These are phyloP conservation scores for Poa pratensis DNA, from an alignment of 176 grass and related monocot genomes.

Conservation along the genomic window DNA sequence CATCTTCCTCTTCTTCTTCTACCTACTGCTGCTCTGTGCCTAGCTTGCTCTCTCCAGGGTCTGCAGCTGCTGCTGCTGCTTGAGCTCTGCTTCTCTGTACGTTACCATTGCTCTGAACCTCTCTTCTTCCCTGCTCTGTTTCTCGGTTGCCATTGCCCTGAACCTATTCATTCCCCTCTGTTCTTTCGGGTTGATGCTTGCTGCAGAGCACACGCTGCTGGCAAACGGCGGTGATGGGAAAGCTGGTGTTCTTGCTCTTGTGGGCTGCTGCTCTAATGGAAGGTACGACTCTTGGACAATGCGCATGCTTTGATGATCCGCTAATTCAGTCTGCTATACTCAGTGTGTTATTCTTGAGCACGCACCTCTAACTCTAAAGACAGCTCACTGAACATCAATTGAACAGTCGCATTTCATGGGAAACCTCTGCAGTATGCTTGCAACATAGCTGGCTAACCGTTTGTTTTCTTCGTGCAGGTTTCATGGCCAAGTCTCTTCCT, in stretches of 20 bases:
- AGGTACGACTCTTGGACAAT: conserved; percentile 15
- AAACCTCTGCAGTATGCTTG: background rate
- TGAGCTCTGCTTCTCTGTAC: background rate
- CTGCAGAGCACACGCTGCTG: background rate
- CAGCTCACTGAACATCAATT: background rate
- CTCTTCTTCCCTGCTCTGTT: background rate
- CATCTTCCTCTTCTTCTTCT: background rate
- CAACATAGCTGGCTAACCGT: background rate
- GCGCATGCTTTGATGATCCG: background rate
- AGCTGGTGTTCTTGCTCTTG: conserved; percentile 37
- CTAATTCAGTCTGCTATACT: background rate
- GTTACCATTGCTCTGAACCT: background rate
- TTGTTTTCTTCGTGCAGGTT: background rate
- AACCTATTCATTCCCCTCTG: background rate
- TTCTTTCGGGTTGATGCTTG: background rate
- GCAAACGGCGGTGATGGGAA: conserved; percentile 25
- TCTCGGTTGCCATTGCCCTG: background rate
- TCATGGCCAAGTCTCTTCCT: conserved; percentile 45
- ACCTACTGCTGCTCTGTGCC: background rate
- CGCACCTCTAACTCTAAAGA: background rate
- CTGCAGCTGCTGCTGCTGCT: too few relatives aligned
- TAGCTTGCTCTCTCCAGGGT: background rate
- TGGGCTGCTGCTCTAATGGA: conserved; percentile 49
- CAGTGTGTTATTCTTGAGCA: background rate
- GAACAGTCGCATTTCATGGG: background rate